Conservation (phyloP, 768 basidiomycete species). For the Gloeopeniophorella convolvens region DNA sequence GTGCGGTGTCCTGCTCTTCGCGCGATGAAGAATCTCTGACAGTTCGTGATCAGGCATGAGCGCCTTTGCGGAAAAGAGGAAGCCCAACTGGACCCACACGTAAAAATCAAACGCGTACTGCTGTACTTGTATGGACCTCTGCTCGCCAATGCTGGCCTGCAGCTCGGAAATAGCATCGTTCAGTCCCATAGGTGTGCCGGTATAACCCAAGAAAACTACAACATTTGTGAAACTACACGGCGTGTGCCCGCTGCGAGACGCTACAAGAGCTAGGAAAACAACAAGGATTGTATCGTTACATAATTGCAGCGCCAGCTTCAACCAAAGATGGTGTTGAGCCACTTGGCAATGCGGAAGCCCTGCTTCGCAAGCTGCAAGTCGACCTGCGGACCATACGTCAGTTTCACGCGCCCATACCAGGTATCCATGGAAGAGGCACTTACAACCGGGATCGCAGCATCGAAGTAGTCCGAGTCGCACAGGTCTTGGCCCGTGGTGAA, state of each 20-base stretch:
- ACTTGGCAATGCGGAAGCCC: constrained; percentile 23
- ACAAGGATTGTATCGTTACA: no score
- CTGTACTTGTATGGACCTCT: not conserved
- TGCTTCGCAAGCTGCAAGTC: constrained; percentile 28
- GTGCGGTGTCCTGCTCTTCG: constrained; percentile 23
- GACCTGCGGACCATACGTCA: constrained; percentile 18
- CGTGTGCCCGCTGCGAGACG: no score
- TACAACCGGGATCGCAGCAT: constrained; percentile 23
- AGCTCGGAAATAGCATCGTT: not conserved
- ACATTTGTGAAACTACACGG: not conserved
- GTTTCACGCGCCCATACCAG: not conserved
- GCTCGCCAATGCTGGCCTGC: not conserved
- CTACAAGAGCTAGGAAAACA: no score
- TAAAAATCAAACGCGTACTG: constrained; percentile 19
- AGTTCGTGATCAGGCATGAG: constrained; percentile 64
- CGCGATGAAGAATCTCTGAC: constrained; percentile 7
- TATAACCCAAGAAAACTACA: no score
- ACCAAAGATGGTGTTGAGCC: constrained; percentile 24
- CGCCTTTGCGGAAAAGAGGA: constrained; percentile 92
- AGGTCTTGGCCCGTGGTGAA: constrained; percentile 24
- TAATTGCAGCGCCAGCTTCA: not conserved
- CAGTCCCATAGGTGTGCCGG: no score
- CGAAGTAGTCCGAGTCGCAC: constrained; percentile 24
- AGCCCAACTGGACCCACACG: constrained; percentile 70
- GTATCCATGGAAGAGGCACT: not conserved